These are phyloP conservation scores for Vanderwaltozyma tropicalis DNA, from an alignment of 805 yeast species.

Conservation along the genomic window DNA sequence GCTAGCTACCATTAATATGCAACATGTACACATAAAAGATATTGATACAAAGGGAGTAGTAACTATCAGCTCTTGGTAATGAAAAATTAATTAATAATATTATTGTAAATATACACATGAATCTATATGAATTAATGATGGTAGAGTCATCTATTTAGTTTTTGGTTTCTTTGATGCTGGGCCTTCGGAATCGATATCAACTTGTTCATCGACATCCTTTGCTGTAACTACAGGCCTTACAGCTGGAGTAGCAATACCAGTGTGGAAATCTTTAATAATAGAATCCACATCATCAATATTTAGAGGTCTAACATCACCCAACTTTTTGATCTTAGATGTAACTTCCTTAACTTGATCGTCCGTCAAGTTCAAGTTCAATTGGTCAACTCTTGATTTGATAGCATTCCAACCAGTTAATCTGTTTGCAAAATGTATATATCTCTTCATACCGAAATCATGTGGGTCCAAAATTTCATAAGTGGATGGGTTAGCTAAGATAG, in stretches of 20 bases:
- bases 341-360: conserved; percentile 95
- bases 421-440: conserved; percentile 96
- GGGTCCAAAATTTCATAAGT: conserved; percentile 95
- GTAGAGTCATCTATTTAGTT: conserved; percentile 1
- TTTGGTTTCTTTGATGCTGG: conserved; percentile 13
- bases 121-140: too few relatives aligned
- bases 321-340: conserved; percentile 80
- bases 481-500: conserved; percentile 94
- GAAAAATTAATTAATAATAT: too few relatives aligned
- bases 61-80: too few relatives aligned
- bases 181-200: conserved; percentile 5
- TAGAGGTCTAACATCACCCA: conserved; percentile 91
- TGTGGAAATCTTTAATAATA: conserved; percentile 86
- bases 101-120: too few relatives aligned
- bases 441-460: conserved; percentile 85
- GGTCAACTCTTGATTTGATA: conserved; percentile 95
- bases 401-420: conserved; percentile 99
- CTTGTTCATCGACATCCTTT: conserved; percentile 3
- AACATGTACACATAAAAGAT: too few relatives aligned
- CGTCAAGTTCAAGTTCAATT: conserved; percentile 76
- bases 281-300: conserved; percentile 96
- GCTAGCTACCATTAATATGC: too few relatives aligned
- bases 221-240: conserved; percentile 4
- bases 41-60: too few relatives aligned
- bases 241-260: conserved; percentile 32